Base-by-base conservation (phyloP, 1,139 yeast species). In the Geotrichum restrictum region DNA sequence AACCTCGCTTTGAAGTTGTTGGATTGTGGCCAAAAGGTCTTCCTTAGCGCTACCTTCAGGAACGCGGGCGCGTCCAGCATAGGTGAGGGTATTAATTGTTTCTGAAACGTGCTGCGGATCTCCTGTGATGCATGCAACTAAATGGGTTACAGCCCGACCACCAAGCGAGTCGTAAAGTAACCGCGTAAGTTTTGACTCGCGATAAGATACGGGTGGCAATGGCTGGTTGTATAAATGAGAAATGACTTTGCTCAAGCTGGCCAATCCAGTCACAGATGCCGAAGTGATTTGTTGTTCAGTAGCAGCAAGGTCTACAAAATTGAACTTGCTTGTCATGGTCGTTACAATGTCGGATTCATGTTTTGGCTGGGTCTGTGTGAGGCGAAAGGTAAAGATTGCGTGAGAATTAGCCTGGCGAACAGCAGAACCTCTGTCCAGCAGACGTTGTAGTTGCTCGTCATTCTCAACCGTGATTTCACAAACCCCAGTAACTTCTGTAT, bases 281-380 rank as follows among this genome's bases (percentile, higher is more conserved):
- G 96, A 97, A 53, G 87, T 74, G 57, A 74, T 79, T 47, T 88
- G 79, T 62, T 87, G 77, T 68, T 93, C 98, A 19, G 95, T 86
- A 22, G 98, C 98, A 0, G 98, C 98, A 63, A 91, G 77, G 70
- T 91, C 98, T 73, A 98, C 91, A 54, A 91, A 74, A 27, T 94
- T 86, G 38, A 93, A 77, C 0, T 91, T 83, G 42, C 62, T 57
- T 3, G 62, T 37, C 91, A 78, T 58, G 22, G 60, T 50, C 3
- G 64, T 60, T 3, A 56, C 40, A n/a, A 59, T 54, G 8, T 60
- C 63, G 10, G 61, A 57, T 13, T 53, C 59, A 1, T 58, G 57
- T 29, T 57, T 56, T 13, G 47, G 48, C 24, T 41, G 36, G 75
- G 1, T 73, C 67, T 0, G 53, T 8, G 74, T 74, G 27, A 91